Conservation (phyloP, 1,284 basidiomycete genomes). For the Grifola frondosa region DNA sequence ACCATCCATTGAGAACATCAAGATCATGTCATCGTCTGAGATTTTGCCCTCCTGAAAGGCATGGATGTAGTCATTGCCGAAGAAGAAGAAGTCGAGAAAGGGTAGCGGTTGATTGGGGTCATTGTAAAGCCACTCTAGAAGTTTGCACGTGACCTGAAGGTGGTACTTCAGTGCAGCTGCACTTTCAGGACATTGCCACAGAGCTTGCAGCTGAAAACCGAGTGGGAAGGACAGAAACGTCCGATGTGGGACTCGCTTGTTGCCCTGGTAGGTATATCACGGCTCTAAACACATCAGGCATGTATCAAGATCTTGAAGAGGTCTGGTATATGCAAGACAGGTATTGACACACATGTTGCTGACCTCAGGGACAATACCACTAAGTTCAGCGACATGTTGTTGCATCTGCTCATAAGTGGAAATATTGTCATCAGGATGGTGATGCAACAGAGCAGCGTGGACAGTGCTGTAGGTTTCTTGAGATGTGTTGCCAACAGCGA, state of each 20-base stretch:
- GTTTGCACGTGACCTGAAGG: constrained; percentile 1
- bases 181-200: constrained; percentile 9
- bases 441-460: no score
- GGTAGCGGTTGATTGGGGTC: neutral
- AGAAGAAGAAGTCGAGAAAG: constrained; percentile 10
- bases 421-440: no score
- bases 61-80: constrained; percentile 21
- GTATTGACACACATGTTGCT: constrained; percentile 35
- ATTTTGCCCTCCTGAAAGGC: constrained; percentile 15
- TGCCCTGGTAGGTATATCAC: constrained; percentile 5
- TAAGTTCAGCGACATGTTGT: constrained; percentile 26
- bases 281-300: constrained; percentile 10
- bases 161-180: constrained; percentile 19
- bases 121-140: neutral
- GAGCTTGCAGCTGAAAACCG: constrained; percentile 27
- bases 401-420: no score
- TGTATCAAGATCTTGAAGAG: constrained; percentile 19
- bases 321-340: constrained; percentile 35
- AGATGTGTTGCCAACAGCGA: no score
- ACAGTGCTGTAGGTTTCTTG: no score
- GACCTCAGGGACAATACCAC: constrained; percentile 23
- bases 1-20: constrained; percentile 32
- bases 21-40: constrained; percentile 14
- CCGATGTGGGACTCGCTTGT: neutral
- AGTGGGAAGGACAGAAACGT: constrained; percentile 23